Evolutionary conservation across 129 eudicot genomes (phyloP).

Genomic region (Silybum marianum): DNA sequence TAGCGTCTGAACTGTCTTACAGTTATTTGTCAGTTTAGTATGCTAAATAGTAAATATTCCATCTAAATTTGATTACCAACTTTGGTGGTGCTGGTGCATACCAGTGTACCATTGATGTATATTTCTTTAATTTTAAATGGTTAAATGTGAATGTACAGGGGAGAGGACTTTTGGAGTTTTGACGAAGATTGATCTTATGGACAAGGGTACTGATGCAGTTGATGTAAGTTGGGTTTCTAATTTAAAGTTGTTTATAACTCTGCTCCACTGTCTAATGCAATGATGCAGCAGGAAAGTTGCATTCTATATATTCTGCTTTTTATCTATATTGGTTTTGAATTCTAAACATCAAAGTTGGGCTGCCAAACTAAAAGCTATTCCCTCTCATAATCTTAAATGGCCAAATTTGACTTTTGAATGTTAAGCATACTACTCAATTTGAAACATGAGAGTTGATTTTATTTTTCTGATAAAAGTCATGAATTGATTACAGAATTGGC

Average conservation of each 20-base stretch:
- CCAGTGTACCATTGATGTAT: background rate
- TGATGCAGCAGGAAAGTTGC: background rate
- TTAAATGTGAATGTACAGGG: conserved; percentile 50
- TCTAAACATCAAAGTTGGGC: background rate
- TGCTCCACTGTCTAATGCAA: background rate
- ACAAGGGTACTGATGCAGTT: conserved; percentile 51
- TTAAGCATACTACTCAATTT: background rate
- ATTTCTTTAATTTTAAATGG: background rate
- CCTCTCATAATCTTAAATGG: background rate
- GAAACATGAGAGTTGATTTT: background rate
- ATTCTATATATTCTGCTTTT: background rate
- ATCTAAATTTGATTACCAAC: background rate
- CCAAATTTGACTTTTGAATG: background rate
- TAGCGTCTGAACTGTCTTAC: background rate
- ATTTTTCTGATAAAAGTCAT: background rate
- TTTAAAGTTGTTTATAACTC: background rate
- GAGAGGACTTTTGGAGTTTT: conserved; percentile 66
- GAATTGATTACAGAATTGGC: background rate
- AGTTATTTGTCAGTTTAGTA: background rate
- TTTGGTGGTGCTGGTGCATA: background rate
- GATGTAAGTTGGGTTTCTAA: conserved; percentile 38
- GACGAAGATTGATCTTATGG: conserved; percentile 49
- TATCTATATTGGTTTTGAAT: background rate
- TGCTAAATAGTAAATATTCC: conserved; percentile 8
- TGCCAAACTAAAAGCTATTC: background rate